Base-by-base conservation (phyloP, 2,329 filamentous ascomycete species). In the Xylariaceae sp. region DNA sequence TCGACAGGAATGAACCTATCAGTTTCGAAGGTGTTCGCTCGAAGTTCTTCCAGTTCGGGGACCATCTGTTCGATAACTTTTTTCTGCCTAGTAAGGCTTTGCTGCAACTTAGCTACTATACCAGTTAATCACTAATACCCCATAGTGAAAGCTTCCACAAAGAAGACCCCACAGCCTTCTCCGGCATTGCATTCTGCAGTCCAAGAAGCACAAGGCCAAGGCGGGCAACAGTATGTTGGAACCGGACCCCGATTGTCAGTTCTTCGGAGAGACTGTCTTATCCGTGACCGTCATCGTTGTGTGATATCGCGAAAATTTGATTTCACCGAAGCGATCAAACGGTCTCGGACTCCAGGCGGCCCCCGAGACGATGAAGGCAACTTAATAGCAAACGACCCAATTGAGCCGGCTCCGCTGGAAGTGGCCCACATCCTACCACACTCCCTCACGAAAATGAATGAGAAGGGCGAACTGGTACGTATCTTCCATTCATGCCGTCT, bases 281-380 rank as follows among this genome's bases (percentile, higher is more conserved):
- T 63, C 17, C 66, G 66, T 21, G 67, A 72, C 51, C 66, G 63
- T 28, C 58, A 69, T 51, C 67, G 67, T 23, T 71, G 67, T 43
- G 66, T 71, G 7, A 63, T 72, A 50, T 63, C 64, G 12, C 63
- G 61, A 12, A 56, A 34, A 34, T 72, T 70, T 37, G 60, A 65
- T 44, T 8, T 14, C 1, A 7, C 4, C 2, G 63, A 69, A 63
- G 61, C 45, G 2, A 24, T 34, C 1, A 16, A 12, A 6, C 14
- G 19, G 12, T 62, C 63, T 21, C 26, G 39, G 31, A 34, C 37
- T 37, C 23, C 51, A 36, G 48, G 47, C 23, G 58, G 58, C 9
- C 62, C 64, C 36, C 53, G 28, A 53, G 69, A 70, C 45, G 65
- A 69, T 37, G 64, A 69, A 33, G 66, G 63, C 4, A 63, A 41